Evolutionary conservation across 169 alveolate species (phyloP), one percentile per base, ranked within the genome.

Genomic region (Plasmodium blacklocki): DNA sequence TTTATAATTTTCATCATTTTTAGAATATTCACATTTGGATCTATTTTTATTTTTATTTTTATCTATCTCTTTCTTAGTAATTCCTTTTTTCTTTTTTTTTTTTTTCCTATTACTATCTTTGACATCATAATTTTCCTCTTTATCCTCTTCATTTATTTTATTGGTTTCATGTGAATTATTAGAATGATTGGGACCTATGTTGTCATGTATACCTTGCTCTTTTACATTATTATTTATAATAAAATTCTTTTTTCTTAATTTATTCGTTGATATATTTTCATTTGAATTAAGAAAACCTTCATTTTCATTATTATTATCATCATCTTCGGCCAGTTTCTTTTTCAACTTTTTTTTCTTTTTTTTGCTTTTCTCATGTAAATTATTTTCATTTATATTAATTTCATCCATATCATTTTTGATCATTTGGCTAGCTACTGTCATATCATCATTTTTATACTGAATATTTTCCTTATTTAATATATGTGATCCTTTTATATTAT

Each of bases 1-100:
- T 50, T 23, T 23, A 3, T 60, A 18, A 62, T 50, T 14, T 12
- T 59, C 26, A 11, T 21, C 62, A 19, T 62, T 43, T 18, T 73
- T 12, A 29, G 26, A 23, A 45, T 14, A 15, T 80, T 80, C 43
- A 54, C 43, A 15, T 67, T 66, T 39, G 67, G 23, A 11, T 8
- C 29, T 9, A 18, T 80, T 66, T 0, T 78, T 18, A 63, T 19
- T 63, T 21, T 63, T 1, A 12, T 63, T 21, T 32, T 26, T 39
- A 18, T 71, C 64, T 59, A 52, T 45, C 47, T 78, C 54, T 70
- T 9, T n/a, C 58, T 8, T 12, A 50, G 49, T 0, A 14, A 19
- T 45, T 32, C 21, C 52, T 50, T 66, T 49, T 8, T 78, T 68
- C 45, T 67, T 64, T 45, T 75, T 74, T 60, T 74, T 58, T 74